These are phyloP conservation scores for Candida parachauliodes DNA, from an alignment of 805 yeast species.

Conservation along the genomic window DNA sequence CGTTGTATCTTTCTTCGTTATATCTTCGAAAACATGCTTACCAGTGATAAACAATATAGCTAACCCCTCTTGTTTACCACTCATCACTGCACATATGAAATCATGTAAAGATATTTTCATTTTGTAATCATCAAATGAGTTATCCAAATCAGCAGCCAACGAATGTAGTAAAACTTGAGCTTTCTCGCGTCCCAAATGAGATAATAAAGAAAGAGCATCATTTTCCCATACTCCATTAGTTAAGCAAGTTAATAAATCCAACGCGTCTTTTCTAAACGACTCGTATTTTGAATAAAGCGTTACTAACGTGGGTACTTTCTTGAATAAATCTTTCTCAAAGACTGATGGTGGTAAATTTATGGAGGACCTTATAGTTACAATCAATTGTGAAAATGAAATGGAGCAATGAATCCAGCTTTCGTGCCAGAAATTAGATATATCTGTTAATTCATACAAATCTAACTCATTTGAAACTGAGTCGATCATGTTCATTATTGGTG, in stretches of 20 bases:
- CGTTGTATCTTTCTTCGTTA: conserved; percentile 15
- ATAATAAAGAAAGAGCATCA: conserved; percentile 70
- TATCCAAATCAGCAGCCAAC: conserved; percentile 57
- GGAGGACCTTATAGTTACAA: conserved; percentile 55
- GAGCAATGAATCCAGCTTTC: conserved; percentile 47
- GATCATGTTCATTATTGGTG: conserved; percentile 51
- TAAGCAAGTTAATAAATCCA: conserved; percentile 55
- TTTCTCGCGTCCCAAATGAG: conserved; percentile 69
- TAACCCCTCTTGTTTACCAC: conserved; percentile 75
- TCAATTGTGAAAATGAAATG: conserved; percentile 52
- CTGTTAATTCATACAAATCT: conserved; percentile 36
- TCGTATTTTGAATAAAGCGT: conserved; percentile 51
- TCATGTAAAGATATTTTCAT: conserved; percentile 55
- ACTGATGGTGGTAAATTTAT: conserved; percentile 52
- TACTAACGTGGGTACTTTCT: conserved; percentile 53
- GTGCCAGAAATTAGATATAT: conserved; percentile 45
- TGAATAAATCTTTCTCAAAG: conserved; percentile 60
- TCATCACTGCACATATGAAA: conserved; percentile 65
- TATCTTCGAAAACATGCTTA: conserved; percentile 42
- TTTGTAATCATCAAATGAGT: conserved; percentile 49
- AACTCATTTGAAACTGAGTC: conserved; percentile 41
- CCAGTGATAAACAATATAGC: conserved; percentile 67
- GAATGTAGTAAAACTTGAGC: conserved; percentile 59
- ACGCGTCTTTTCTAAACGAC: conserved; percentile 46
- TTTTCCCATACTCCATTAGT: conserved; percentile 54